These are phyloP conservation scores for Calonectria fujianensis DNA, from an alignment of 2,329 filamentous ascomycete genomes.

Conservation along the genomic window DNA sequence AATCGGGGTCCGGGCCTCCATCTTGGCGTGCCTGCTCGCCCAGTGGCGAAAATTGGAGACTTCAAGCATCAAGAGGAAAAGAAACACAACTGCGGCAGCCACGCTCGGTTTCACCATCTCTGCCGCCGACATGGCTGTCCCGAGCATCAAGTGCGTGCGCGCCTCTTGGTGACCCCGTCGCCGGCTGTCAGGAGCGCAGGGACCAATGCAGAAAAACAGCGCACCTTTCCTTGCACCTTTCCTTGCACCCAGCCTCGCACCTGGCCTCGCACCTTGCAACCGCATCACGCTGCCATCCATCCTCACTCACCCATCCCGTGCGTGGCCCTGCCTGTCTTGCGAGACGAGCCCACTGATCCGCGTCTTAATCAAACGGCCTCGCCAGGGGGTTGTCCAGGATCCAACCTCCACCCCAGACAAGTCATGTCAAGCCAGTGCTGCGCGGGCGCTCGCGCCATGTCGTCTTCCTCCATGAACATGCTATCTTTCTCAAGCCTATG, in stretches of 20 bases:
- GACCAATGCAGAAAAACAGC: conserved; percentile 22
- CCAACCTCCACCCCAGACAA: conserved; percentile 20
- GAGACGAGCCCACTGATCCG: conserved; percentile 36
- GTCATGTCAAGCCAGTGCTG: not conserved
- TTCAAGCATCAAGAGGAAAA: not conserved
- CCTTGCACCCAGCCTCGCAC: not conserved
- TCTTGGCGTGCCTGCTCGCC: not conserved
- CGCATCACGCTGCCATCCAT: not conserved
- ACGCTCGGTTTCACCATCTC: conserved; percentile 12
- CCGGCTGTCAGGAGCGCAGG: conserved; percentile 22
- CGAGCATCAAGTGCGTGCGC: not conserved
- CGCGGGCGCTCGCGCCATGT: conserved; percentile 19
- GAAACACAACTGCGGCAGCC: not conserved
- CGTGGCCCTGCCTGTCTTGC: conserved; percentile 22
- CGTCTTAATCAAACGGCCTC: conserved; percentile 37
- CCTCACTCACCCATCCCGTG: conserved; percentile 16
- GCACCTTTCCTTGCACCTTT: not conserved
- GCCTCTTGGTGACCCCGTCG: not conserved
- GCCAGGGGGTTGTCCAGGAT: conserved; percentile 4
- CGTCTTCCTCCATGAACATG: not conserved
- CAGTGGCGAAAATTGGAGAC: not conserved
- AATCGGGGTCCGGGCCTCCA: conserved; percentile 2
- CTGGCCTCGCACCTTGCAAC: not conserved
- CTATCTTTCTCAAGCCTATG: not conserved
- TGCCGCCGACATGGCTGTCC: not conserved